Conservation (phyloP, 371 early-diverging fungal genomes). For the Capillidium rhysosporum region DNA sequence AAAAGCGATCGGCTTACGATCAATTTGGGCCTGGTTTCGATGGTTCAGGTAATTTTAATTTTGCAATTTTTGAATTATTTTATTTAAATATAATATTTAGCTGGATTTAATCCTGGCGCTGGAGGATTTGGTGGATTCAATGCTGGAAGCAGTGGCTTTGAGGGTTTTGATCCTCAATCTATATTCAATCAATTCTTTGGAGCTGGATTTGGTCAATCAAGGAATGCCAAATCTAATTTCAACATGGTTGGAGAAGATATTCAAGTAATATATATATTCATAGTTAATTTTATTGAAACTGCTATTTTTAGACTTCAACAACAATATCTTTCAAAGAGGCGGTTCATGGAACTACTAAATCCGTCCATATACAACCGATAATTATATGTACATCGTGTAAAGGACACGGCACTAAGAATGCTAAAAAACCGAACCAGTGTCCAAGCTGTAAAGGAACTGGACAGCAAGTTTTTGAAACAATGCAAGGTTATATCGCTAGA, state of each 20-base stretch:
- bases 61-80: background rate
- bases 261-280: constrained; percentile 11
- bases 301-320: constrained; percentile 20
- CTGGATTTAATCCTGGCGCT: constrained; percentile 30
- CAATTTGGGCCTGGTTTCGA: constrained; percentile 61
- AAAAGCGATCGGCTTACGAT: constrained; percentile 76
- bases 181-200: constrained; percentile 53
- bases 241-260: constrained; percentile 17
- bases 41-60: constrained; percentile 15
- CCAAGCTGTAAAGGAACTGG: constrained; percentile 69
- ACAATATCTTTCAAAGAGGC: constrained; percentile 76
- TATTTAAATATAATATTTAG: constrained; percentile 10
- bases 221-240: constrained; percentile 18
- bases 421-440: constrained; percentile 43
- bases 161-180: constrained; percentile 37
- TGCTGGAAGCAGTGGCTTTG: constrained; percentile 16
- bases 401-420: constrained; percentile 59
- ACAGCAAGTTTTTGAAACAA: constrained; percentile 43
- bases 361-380: constrained; percentile 35
- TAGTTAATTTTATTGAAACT: too few species aligned
- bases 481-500: constrained; percentile 14
- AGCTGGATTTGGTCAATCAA: constrained; percentile 29
- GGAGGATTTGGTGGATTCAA: constrained; percentile 28
- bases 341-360: constrained; percentile 47
- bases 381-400: constrained; percentile 50